Conservation (phyloP, 495 filamentous ascomycete species). For the Aspergillus cavernicola region DNA sequence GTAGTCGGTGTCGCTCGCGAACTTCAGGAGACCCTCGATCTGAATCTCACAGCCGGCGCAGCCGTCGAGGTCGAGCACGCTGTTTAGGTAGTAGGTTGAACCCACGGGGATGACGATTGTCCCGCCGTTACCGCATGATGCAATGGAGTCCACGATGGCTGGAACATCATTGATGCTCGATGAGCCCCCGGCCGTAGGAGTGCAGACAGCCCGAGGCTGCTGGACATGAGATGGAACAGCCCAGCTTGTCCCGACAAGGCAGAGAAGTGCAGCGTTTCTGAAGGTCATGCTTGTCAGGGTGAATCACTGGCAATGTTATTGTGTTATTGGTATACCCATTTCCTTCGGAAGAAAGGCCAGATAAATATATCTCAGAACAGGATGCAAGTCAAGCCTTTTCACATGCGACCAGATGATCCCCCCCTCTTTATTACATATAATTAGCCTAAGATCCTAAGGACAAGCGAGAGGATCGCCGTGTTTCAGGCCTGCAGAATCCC, state of each 20-base stretch:
- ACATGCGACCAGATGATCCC: too few relatives aligned
- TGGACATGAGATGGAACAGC: not conserved
- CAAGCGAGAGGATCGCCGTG: too few relatives aligned
- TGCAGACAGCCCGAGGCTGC: constrained; percentile 23
- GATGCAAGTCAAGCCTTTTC: too few relatives aligned
- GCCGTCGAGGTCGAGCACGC: constrained; percentile 34
- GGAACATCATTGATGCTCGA: constrained; percentile 32
- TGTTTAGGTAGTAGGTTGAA: constrained; percentile 38
- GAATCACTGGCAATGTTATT: not conserved
- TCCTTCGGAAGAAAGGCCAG: too few relatives aligned
- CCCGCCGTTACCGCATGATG: constrained; percentile 37
- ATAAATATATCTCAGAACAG: too few relatives aligned
- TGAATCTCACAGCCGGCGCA: constrained; percentile 39
- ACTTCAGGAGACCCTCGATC: constrained; percentile 39
- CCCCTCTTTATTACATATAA: too few relatives aligned
- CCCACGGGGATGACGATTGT: constrained; percentile 41
- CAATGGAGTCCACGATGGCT: constrained; percentile 33
- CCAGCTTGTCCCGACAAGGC: not conserved
- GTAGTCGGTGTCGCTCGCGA: constrained; percentile 30
- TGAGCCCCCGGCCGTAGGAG: constrained; percentile 31
- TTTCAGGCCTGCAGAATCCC: not conserved
- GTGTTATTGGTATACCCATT: too few relatives aligned
- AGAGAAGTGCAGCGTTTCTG: not conserved
- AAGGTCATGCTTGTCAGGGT: not conserved
- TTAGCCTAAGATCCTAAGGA: too few relatives aligned